Conservation (phyloP, 2,329 filamentous ascomycete genomes). For the Claviceps monticola region DNA sequence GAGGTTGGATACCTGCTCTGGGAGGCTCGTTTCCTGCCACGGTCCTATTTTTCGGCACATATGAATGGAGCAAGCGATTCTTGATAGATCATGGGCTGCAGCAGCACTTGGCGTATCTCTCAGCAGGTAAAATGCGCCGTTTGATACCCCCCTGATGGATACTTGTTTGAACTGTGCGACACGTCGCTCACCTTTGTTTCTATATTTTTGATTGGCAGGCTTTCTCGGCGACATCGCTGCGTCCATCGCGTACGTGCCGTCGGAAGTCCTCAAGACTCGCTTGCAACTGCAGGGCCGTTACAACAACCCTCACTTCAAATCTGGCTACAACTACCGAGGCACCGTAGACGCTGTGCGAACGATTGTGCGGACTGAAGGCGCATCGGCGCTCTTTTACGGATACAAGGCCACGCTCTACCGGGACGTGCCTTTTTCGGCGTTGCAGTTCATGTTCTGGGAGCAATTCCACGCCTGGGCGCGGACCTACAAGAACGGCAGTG, state of each 20-base stretch:
- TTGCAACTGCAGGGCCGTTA: slow-evolving; percentile 87
- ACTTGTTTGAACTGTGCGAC: neutral
- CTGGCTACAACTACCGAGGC: slow-evolving; percentile 89
- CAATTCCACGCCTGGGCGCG: slow-evolving; percentile 77
- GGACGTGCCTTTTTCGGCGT: slow-evolving; percentile 86
- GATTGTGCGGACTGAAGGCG: slow-evolving; percentile 70
- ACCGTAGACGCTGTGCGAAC: slow-evolving; percentile 75
- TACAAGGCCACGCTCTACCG: slow-evolving; percentile 92
- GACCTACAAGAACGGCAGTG: slow-evolving; percentile 60
- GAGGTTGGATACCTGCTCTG: slow-evolving; percentile 84
- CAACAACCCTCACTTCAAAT: slow-evolving; percentile 88
- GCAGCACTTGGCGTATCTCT: slow-evolving; percentile 72
- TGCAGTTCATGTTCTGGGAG: slow-evolving; percentile 98
- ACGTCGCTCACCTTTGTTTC: neutral
- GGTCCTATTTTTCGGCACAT: slow-evolving; percentile 87
- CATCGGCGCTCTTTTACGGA: slow-evolving; percentile 82
- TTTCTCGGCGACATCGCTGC: slow-evolving; percentile 86
- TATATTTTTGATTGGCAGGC: slow-evolving; percentile 33
- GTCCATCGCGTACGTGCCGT: slow-evolving; percentile 87
- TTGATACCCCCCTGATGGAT: neutral
- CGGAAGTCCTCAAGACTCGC: slow-evolving; percentile 94
- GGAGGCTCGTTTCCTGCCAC: slow-evolving; percentile 89
- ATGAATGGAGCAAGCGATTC: slow-evolving; percentile 85
- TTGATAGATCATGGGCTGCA: slow-evolving; percentile 77
- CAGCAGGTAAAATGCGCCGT: slow-evolving; percentile 46